Base-by-base conservation (phyloP, 768 basidiomycete genomes). In the Mycena galericulata region DNA sequence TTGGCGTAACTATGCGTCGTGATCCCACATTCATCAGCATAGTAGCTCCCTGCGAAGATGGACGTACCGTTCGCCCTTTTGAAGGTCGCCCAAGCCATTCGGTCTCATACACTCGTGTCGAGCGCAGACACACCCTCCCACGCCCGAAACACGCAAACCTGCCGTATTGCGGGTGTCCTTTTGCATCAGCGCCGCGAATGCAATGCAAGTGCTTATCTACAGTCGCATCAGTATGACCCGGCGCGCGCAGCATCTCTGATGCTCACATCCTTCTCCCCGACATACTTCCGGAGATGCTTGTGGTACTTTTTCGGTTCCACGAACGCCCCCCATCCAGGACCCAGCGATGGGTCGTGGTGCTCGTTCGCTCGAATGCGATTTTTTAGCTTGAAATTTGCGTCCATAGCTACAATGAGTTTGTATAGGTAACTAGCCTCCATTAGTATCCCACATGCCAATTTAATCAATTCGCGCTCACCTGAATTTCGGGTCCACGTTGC, bases 381-480 rank as follows among this genome's bases (percentile, higher is more conserved):
- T 29, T 75, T 78, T 11, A 78, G 57, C 5, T 65, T 56, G 58
- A 78, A 78, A 47, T 76, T 76, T 6, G 77, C 77, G 67, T 78
- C 76, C 20, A 76, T 50, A 8, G 75, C 67, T 26, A 78, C 38
- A 27, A 74, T 34, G 0, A 75, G 54, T 20, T 46, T 65, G 51
- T 73, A 76, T 0, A 76, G 47, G 41, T 50, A 77, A 30, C 76
- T 77, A 27, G 4, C 2, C 9, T 40, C 14, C 24, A 29, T 29
- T 40, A 18, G 20, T 14, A 20, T 10, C 36, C 61, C 15, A 53
- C 27, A 54, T 11, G 22, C 20, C 5, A 24, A 11, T 54, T 11
- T n/a, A 9, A 4, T 27, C 9, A 6, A 4, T 7, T 6, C 12
- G 24, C 7, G 36, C 45, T 51, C 27, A 40, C 50, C 56, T 24